Evolutionary conservation across 495 filamentous ascomycete species (phyloP).

Genomic region (Pyrenopolyporus hunteri): DNA sequence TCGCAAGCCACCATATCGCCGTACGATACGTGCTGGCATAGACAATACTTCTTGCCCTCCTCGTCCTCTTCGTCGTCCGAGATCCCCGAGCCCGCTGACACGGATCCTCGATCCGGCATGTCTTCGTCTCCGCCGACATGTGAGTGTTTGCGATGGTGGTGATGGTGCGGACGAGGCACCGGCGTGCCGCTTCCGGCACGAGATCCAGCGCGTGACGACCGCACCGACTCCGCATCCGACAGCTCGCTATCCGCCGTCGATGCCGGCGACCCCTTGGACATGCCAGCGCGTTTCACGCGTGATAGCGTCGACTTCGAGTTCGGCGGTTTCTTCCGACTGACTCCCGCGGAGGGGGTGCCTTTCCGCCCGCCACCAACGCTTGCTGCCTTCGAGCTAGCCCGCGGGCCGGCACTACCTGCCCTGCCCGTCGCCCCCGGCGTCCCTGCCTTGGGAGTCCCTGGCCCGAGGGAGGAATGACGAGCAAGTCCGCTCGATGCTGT

Average conservation of each 20-base stretch:
- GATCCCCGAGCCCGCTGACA: conserved; percentile 59
- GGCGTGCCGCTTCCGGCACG: conserved; percentile 55
- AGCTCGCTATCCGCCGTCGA: conserved; percentile 66
- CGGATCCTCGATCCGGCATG: conserved; percentile 42
- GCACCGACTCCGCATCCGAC: conserved; percentile 65
- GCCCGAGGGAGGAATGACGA: conserved; percentile 81
- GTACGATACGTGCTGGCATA: conserved; percentile 89
- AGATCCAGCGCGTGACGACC: conserved; percentile 50
- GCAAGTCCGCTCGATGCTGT: conserved; percentile 72
- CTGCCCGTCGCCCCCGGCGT: conserved; percentile 65
- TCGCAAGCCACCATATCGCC: conserved; percentile 99
- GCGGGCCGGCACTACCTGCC: conserved; percentile 75
- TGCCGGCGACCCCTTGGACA: conserved; percentile 65
- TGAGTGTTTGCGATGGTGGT: conserved; percentile 49
- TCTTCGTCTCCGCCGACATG: conserved; percentile 47
- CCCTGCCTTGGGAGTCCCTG: conserved; percentile 81
- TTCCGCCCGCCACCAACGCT: conserved; percentile 54
- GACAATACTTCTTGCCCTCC: conserved; percentile 89
- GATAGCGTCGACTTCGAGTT: conserved; percentile 64
- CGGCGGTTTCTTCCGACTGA: conserved; percentile 58
- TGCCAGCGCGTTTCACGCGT: conserved; percentile 54
- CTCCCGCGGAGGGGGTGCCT: conserved; percentile 67
- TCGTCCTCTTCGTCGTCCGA: conserved; percentile 83
- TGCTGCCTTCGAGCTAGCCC: conserved; percentile 58
- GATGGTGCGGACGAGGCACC: conserved; percentile 52